Base-by-base conservation (phyloP, 2,329 filamentous ascomycete genomes). In the Aspergillus novoparasiticus region DNA sequence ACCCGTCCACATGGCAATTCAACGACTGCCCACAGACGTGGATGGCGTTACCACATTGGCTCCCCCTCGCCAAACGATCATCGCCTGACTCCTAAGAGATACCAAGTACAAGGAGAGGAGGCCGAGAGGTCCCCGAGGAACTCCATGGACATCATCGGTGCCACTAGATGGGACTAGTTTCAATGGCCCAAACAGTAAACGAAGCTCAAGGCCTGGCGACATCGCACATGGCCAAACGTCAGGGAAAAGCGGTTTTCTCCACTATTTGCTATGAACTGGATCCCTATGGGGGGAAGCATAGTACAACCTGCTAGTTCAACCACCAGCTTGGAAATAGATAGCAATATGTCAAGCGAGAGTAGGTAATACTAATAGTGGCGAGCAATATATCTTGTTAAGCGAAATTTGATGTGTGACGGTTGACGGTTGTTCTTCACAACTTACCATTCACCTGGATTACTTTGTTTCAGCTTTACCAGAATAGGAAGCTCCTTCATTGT, bases 1-100 rank as follows among this genome's bases (percentile, higher is more conserved):
- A 68, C 64, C 66, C 68, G 65, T 68, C 67, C 66, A 69, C 68
- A 70, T 70, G 68, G 67, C 66, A 66, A 59, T 59, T 51, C 65
- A 64, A 54, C 62, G 58, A 28, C 65, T 56, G 57, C 58, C 16
- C 39, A 41, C 6, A n/a, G 59, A 59, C 57, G 57, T 61, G 54
- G 36, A 59, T 65, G 59, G 63, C 57, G 59, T 26, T 62, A 61
- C 50, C 55, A 63, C 53, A 55, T 58, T 58, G 43, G 39, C 26
- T 21, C n/a, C 21, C n/a, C 21, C 23, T 46, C 21, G 51, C 14
- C 36, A 23, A 16, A 39, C 9, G 51, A 11, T 39, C 21, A 11
- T 39, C 21, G 21, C 4, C 34, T 39, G 6, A 12, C 32, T 26
- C n/a, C 51, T 39, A 36, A 5, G 8, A 34, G 51, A 36, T 21